Percentiles rank a stretch among this genome's conserved stretches.
phyloP scores from a whole-genome alignment of 176 grass and related monocot genomes.

The Oryza coarctata region DNA sequence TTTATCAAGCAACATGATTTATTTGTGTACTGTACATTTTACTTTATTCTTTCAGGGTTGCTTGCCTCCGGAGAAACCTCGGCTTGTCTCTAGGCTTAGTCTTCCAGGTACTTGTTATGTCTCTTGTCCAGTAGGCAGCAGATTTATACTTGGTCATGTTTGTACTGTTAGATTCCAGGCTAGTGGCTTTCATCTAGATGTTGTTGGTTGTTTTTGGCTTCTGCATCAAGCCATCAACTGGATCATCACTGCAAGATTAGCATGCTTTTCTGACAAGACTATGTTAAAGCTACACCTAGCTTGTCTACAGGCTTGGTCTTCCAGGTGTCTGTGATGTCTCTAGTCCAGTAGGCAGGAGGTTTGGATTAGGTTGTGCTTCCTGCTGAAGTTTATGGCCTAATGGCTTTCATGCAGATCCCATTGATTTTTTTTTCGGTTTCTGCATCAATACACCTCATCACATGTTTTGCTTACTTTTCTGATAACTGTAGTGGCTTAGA shows the following conservation, averaged over 20 bases:
- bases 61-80: constrained; percentile 73
- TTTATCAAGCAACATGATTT: background rate
- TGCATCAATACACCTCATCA: background rate
- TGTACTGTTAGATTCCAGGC: background rate
- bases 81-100: constrained; percentile 83
- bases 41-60: constrained; percentile 58
- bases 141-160: background rate
- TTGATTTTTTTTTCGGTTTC: constrained; percentile 4
- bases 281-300: background rate
- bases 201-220: background rate
- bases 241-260: background rate
- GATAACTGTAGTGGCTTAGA: background rate
- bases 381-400: background rate
- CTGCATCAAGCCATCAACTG: background rate
- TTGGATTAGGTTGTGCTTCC: background rate
- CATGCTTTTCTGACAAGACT: background rate
- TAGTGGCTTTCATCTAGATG: background rate
- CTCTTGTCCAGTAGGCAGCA: background rate
- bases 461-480: background rate
- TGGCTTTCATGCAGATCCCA: background rate
- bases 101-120: constrained; percentile 71
- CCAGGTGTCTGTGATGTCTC: constrained; percentile 58
- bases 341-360: background rate
- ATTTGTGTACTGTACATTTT: background rate
- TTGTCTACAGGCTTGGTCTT: constrained; percentile 83